These are phyloP conservation scores for Gossypium turneri DNA, from an alignment of 345 rosid species.

Conservation along the genomic window DNA sequence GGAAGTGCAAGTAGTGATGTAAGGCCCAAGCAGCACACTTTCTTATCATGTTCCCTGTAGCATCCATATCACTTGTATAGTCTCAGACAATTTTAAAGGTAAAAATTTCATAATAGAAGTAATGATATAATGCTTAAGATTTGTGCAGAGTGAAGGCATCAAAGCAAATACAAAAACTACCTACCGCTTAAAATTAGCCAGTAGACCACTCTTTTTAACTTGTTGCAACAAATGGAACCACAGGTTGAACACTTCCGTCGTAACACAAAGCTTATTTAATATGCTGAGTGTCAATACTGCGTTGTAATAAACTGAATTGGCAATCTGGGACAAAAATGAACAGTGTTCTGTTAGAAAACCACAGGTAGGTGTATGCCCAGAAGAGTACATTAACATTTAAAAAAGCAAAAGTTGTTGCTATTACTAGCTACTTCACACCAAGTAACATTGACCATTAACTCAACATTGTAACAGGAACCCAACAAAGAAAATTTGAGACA, in stretches of 20 bases:
- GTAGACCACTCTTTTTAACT: constrained; percentile 77
- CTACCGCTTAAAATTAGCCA: constrained; percentile 81
- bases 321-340: constrained; percentile 48
- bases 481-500: background rate
- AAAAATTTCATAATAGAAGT: background rate
- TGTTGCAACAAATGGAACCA: constrained; percentile 98
- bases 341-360: background rate
- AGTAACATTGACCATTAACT: background rate
- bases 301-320: constrained; percentile 90
- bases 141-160: background rate
- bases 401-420: background rate
- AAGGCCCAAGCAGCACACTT: constrained; percentile 97
- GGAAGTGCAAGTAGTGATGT: constrained; percentile 83
- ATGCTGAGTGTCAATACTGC: constrained; percentile 69
- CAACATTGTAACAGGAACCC: background rate
- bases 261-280: constrained; percentile 77
- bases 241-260: constrained; percentile 65
- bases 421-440: background rate
- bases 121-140: background rate
- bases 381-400: background rate
- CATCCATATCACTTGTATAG: constrained; percentile 18
- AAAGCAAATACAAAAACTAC: background rate
- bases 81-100: constrained; percentile 1
- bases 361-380: background rate
- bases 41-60: constrained; percentile 90